Base-by-base conservation (phyloP, 1,284 basidiomycete genomes). In the Coniophora puteana region DNA sequence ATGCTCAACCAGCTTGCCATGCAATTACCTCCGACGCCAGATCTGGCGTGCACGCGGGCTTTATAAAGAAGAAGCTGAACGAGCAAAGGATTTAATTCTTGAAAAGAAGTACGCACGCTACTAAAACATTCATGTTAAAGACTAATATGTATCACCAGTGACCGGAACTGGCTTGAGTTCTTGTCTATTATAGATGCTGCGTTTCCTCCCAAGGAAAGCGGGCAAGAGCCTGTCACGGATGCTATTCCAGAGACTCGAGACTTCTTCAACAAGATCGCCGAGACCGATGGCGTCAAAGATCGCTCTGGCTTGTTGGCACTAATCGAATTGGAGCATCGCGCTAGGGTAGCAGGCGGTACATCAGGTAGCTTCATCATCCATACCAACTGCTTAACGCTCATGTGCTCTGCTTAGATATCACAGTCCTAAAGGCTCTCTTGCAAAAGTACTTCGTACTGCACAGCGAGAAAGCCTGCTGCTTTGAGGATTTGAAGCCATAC, bases 91-190 rank as follows among this genome's bases (percentile, higher is more conserved):
- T n/a, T n/a, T n/a, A 43, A 70, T 72, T 37, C 80, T 88, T 40
- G 48, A 59, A 25, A 76, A 82, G 40, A 74, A 73, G 84, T 84
- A 38, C 28, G 26, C 22, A 18, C 28, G 25, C 14, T 21, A 2
- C 7, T 17, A 4, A 12, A 23, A 16, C 22, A n/a, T n/a, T 21
- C 20, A 35, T 17, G 45, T 45, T 22, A 8, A 29, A 11, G 33
- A 8, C 22, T 57, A 12, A 63, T 24, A 17, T 16, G 10, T 38
- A 31, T 16, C 8, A 36, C 31, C 44, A 90, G 87, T 36, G 85
- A 91, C 54, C 81, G 84, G 32, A 92, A 92, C 52, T 93, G 89
- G 88, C 68, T 89, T 11, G 88, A 91, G 52, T 89, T 92, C 55
- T 58, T 84, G 32, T 75, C 86, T 4, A 62, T 89, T 12, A 60